Evolutionary conservation across 2,329 filamentous ascomycete species (phyloP).

Genomic region (Parafenestella ontariensis): DNA sequence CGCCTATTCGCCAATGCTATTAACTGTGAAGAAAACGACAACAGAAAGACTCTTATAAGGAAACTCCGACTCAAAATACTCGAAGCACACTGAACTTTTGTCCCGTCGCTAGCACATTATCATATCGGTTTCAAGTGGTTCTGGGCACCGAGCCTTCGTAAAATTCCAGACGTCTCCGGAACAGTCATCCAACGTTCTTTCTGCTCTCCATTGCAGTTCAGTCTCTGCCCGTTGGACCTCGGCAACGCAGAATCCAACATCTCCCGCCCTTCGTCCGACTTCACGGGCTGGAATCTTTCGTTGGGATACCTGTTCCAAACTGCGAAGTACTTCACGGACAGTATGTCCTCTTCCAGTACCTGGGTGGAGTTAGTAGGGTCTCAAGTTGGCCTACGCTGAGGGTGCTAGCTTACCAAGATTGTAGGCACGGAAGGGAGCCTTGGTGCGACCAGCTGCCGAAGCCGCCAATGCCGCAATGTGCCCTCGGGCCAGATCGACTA

Average conservation of each 20-base stretch:
- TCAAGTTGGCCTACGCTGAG: background rate
- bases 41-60: background rate
- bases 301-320: conserved; percentile 47
- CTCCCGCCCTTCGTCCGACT: conserved; percentile 49
- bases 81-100: background rate
- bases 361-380: conserved; percentile 19
- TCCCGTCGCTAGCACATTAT: conserved; percentile 21
- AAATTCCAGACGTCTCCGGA: conserved; percentile 51
- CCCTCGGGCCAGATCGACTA: conserved; percentile 68
- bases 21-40: background rate
- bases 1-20: conserved; percentile 13
- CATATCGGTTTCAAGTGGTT: background rate
- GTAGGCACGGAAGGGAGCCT: conserved; percentile 48
- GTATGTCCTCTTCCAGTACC: conserved; percentile 53
- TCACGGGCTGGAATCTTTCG: conserved; percentile 46
- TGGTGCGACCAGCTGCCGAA: conserved; percentile 39
- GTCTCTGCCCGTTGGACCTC: conserved; percentile 48
- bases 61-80: background rate
- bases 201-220: conserved; percentile 49
- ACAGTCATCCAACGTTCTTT: conserved; percentile 47
- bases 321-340: conserved; percentile 52
- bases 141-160: conserved; percentile 36
- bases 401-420: conserved; percentile 44
- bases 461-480: conserved; percentile 66
- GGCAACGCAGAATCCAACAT: conserved; percentile 53